phyloP scores from a whole-genome alignment of 805 yeast species.

The Saccharomycopsis fodiens region DNA sequence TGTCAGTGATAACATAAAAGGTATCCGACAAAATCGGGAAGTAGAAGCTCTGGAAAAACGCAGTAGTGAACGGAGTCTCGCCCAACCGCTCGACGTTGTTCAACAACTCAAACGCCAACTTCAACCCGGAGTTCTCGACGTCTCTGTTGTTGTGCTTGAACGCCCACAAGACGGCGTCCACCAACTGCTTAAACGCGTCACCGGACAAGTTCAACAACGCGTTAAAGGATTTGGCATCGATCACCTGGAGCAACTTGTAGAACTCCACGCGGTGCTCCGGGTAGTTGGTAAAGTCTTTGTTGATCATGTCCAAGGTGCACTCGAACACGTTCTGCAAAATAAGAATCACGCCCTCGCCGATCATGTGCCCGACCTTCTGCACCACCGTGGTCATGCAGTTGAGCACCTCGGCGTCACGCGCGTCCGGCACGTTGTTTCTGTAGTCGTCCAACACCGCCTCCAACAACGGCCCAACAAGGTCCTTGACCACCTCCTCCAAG shows the following conservation, averaged over 20 bases:
- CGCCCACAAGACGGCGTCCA: slow-evolving; percentile 96
- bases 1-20: slow-evolving; percentile 87
- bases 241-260: slow-evolving; percentile 81
- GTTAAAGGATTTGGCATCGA: slow-evolving; percentile 75
- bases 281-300: slow-evolving; percentile 89
- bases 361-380: slow-evolving; percentile 75
- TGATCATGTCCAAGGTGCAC: slow-evolving; percentile 91
- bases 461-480: slow-evolving; percentile 75
- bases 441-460: slow-evolving; percentile 86
- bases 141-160: slow-evolving; percentile 96
- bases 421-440: slow-evolving; percentile 82
- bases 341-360: slow-evolving; percentile 81
- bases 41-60: slow-evolving; percentile 82
- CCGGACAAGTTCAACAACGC: slow-evolving; percentile 86
- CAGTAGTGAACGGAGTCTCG: slow-evolving; percentile 61
- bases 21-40: slow-evolving; percentile 87
- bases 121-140: slow-evolving; percentile 87
- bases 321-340: slow-evolving; percentile 89
- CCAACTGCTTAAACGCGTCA: slow-evolving; percentile 81
- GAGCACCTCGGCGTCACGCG: slow-evolving; percentile 95
- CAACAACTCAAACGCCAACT: slow-evolving; percentile 73
- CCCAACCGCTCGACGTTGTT: slow-evolving; percentile 78
- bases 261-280: slow-evolving; percentile 98
- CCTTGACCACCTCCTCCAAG: slow-evolving; percentile 73
- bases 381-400: slow-evolving; percentile 92